Evolutionary conservation across 164 flowering plant genomes (phyloP), one percentile per base, ranked within the genome.

Genomic region (Vitis rupestris): DNA sequence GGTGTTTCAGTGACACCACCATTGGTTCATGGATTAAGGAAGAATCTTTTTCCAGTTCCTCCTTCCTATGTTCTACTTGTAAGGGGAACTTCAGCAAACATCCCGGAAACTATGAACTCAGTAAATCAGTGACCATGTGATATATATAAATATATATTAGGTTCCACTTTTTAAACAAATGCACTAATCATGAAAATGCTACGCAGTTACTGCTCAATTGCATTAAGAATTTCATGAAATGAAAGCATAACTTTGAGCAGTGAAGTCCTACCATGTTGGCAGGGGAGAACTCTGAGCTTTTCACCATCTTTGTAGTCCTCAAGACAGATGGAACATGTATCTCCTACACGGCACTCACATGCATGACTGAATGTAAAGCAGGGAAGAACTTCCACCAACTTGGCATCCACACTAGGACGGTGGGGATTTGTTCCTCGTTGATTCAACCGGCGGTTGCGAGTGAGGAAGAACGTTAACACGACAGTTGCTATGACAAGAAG

Each of bases 321-420:
- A 65, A 88, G 85, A 78, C 92, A 88, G 61, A 88, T 86, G 49
- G 89, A 80, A 77, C 92, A 88, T 9, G 83, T 82, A 74, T 81
- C 87, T 37, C 78, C 31, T 23, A 29, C 66, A 51, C 55, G 66
- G 10, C 47, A 61, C 53, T 61, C 63, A 30, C 51, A 53, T 57
- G 76, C 44, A 55, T 78, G 50, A 44, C 60, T 71, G 71, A 81
- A 88, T 61, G 69, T 66, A 47, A 74, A 55, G 55, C 70, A 62
- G 3, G 86, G 85, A 63, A 85, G 78, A 59, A 53, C 47, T 58
- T 79, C 74, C 53, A 88, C 84, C 31, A 79, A 64, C 71, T 66
- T 70, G 11, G 64, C 37, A 66, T 79, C 82, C 27, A 84, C 60
- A 49, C 64, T 75, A 49, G 74, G 61, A 64, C 63, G 48, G 44